Percentiles rank a stretch among this genome's conserved stretches.
phyloP scores from a whole-genome alignment of 768 basidiomycete species.

The Boletus sensibilis region DNA sequence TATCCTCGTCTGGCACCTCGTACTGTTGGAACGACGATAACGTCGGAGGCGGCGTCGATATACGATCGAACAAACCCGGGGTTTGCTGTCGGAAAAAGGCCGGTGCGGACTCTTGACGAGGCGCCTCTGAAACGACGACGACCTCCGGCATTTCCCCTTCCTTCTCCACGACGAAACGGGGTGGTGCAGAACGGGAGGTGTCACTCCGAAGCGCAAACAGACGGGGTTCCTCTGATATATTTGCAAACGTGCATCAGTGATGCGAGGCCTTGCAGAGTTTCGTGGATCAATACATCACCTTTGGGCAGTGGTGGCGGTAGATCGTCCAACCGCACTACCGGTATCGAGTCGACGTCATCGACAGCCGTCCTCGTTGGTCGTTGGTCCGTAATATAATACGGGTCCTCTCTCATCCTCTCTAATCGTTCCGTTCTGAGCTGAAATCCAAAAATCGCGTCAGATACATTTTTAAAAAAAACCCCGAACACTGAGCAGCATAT shows the following conservation, averaged over 20 bases:
- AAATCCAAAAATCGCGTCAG: constrained; percentile 9
- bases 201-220: constrained; percentile 47
- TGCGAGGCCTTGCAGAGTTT: neutral
- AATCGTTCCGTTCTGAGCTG: constrained; percentile 76
- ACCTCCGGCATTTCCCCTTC: constrained; percentile 85
- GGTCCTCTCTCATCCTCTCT: constrained; percentile 79
- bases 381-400: constrained; percentile 84
- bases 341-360: constrained; percentile 87
- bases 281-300: constrained; percentile 20
- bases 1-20: constrained; percentile 44
- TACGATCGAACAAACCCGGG: constrained; percentile 29
- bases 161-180: constrained; percentile 65
- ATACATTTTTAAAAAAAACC: neutral
- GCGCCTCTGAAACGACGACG: constrained; percentile 26
- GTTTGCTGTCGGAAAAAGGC: constrained; percentile 27
- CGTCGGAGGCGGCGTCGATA: constrained; percentile 37
- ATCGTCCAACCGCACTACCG: constrained; percentile 80
- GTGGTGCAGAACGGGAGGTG: constrained; percentile 39
- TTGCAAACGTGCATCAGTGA: constrained; percentile 23
- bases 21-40: constrained; percentile 50
- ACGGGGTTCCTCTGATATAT: constrained; percentile 33
- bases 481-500: neutral
- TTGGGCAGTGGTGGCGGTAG: constrained; percentile 50
- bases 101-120: constrained; percentile 27
- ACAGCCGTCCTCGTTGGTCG: constrained; percentile 36